Percentiles rank a stretch among this genome's conserved stretches.
Conservation (phyloP, 129 eudicot genomes). For the Sambucus nigra region DNA sequence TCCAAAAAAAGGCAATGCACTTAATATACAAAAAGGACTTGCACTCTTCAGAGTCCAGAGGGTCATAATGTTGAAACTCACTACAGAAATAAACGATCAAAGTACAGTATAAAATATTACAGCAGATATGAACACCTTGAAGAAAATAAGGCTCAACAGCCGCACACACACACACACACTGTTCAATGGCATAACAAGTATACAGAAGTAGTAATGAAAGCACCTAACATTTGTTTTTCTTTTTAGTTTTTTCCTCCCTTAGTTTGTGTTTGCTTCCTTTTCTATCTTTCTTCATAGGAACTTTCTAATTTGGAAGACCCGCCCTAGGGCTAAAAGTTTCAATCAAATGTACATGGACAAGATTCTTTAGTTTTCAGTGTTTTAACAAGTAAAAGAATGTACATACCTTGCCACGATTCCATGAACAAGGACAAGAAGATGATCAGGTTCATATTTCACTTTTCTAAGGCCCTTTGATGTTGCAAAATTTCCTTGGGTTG, state of each 20-base stretch:
- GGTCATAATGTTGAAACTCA: no score
- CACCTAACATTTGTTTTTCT: neutral
- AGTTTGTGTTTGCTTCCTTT: neutral
- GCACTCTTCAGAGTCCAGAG: neutral
- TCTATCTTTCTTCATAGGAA: neutral
- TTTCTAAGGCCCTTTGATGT: conserved; percentile 22
- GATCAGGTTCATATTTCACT: conserved; percentile 55
- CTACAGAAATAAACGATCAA: no score
- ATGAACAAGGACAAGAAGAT: conserved; percentile 97
- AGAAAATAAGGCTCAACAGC: no score
- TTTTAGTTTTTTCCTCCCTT: neutral
- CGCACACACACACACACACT: no score
- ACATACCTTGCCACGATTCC: conserved; percentile 85
- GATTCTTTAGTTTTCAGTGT: neutral
- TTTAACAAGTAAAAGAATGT: neutral
- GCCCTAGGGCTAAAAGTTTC: neutral
- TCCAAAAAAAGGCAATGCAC: neutral
- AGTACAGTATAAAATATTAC: no score
- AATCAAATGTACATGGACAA: neutral
- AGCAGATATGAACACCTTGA: no score
- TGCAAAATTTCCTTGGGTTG: conserved; percentile 40
- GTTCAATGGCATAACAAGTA: neutral
- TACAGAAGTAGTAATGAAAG: neutral
- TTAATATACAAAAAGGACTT: neutral
- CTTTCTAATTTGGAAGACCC: neutral